phyloP scores from a whole-genome alignment of 495 filamentous ascomycete genomes.

The Hyaloscypha hepaticicola region DNA sequence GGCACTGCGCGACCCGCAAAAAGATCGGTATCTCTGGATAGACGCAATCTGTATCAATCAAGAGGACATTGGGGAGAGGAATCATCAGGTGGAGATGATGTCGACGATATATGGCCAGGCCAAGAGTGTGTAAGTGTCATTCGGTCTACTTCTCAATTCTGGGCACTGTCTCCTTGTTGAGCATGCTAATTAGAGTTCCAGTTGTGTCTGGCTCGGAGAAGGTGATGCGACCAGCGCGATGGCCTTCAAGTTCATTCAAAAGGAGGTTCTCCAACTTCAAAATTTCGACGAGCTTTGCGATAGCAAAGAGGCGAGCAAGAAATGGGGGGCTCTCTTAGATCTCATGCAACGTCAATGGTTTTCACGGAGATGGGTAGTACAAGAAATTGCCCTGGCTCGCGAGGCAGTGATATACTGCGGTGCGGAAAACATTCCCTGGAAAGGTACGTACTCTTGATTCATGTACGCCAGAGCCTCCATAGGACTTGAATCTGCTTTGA shows the following conservation, averaged over 20 bases:
- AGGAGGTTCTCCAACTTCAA: constrained; percentile 4
- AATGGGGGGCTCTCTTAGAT: constrained; percentile 32
- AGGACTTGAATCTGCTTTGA: too few relatives aligned
- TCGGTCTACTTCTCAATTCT: too few relatives aligned
- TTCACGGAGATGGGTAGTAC: constrained; percentile 37
- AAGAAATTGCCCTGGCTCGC: constrained; percentile 39
- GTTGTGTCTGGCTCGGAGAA: constrained; percentile 12
- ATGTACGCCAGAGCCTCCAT: too few relatives aligned
- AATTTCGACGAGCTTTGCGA: constrained; percentile 24
- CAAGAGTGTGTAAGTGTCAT: not conserved
- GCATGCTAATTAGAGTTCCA: too few relatives aligned
- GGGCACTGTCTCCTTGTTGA: too few relatives aligned
- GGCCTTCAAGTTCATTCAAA: constrained; percentile 14
- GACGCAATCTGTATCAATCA: constrained; percentile 13
- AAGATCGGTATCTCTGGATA: constrained; percentile 13
- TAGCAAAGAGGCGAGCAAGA: constrained; percentile 7
- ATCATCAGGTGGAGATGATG: constrained; percentile 32
- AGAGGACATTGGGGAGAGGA: constrained; percentile 21
- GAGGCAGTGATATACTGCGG: constrained; percentile 35
- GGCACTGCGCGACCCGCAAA: not conserved
- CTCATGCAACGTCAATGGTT: constrained; percentile 39
- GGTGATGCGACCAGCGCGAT: not conserved
- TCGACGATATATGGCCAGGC: constrained; percentile 27
- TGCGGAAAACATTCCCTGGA: constrained; percentile 29
- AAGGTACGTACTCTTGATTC: not conserved